Evolutionary conservation across 345 rosid species (phyloP), one percentile per base, ranked within the genome.

Genomic region (Arabis alpina): DNA sequence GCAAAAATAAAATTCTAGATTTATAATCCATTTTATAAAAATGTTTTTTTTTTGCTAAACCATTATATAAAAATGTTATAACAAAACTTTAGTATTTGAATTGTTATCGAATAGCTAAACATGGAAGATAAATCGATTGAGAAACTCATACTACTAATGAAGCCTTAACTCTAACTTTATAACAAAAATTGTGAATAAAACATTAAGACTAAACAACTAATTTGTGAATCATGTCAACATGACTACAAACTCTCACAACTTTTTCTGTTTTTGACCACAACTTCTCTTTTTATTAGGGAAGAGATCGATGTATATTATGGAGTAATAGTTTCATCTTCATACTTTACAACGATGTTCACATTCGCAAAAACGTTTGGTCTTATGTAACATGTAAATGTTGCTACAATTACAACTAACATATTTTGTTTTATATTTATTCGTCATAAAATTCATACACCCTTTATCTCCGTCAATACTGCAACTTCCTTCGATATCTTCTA

Each of bases 311-410:
- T 16, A 15, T 4, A 15, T 48, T 57, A 48, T 36, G 1, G 48
- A 57, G 19, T 27, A 10, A 12, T 34, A 40, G n/a, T 12, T 27
- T 37, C 13, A 4, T 16, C 23, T 42, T 32, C 36, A 2, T 32
- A 5, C 7, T 32, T 9, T 39, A 16, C 66, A 59, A 1, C 12
- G 60, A 41, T 16, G 7, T 30, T 70, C 43, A 60, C 74, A 60
- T 15, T 11, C 15, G 16, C 68, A 70, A 4, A 30, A 51, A 30
- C 49, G 68, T 6, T 51, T 70, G 61, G 28, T 51, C 37, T 60
- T 70, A 10, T 19, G 60, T 60, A 70, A 40, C 74, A 70, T 70
- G 67, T 6, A 3, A 10, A 70, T 19, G 53, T 70, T 60, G 45
- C 27, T 32, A 40, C 74, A 59, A 25, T 58, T 11, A 43, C 74